A percentile compares a stretch with the other conserved stretches of the same genome.
Evolutionary conservation across 352 stramenopile genomes (phyloP).

Genomic region (Phytophthora foliorum): DNA sequence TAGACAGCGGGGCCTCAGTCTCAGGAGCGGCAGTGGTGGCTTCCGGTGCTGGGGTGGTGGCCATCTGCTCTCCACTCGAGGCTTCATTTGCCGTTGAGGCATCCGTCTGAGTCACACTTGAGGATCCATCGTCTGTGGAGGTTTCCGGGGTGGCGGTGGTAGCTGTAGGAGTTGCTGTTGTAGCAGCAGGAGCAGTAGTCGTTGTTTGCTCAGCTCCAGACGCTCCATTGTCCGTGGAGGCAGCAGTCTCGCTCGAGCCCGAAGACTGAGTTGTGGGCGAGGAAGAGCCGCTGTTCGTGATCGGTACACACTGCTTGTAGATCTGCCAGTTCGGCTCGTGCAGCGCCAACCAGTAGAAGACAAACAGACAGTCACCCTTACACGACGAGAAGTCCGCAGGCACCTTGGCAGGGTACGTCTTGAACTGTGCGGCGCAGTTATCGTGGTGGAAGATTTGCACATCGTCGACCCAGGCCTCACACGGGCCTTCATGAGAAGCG

Average conservation of each 20-base stretch:
- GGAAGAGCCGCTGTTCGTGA: constrained; percentile 25
- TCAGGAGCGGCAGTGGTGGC: constrained; percentile 1
- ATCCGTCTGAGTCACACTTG: not conserved
- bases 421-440: constrained; percentile 43
- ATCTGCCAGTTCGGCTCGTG: constrained; percentile 37
- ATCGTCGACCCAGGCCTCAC: constrained; percentile 36
- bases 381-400: constrained; percentile 27
- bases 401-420: constrained; percentile 41
- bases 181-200: not conserved
- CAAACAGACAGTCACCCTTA: constrained; percentile 28
- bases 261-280: constrained; percentile 15
- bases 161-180: constrained; percentile 1
- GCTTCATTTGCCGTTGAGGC: not conserved
- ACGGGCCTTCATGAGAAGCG: constrained; percentile 43
- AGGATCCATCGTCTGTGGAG: not conserved
- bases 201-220: not conserved
- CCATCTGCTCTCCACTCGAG: not conserved
- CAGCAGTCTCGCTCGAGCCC: not conserved
- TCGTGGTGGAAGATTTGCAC: constrained; percentile 34
- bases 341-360: constrained; percentile 32
- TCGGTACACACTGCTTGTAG: constrained; percentile 44
- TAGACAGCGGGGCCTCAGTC: constrained; percentile 2
- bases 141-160: not conserved
- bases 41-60: constrained; percentile 3
- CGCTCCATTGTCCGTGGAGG: not conserved